A percentile compares a stretch with the other conserved stretches of the same genome.
These are phyloP conservation scores for Pugionium dolabratum DNA, from an alignment of 345 rosid species.

Conservation along the genomic window DNA sequence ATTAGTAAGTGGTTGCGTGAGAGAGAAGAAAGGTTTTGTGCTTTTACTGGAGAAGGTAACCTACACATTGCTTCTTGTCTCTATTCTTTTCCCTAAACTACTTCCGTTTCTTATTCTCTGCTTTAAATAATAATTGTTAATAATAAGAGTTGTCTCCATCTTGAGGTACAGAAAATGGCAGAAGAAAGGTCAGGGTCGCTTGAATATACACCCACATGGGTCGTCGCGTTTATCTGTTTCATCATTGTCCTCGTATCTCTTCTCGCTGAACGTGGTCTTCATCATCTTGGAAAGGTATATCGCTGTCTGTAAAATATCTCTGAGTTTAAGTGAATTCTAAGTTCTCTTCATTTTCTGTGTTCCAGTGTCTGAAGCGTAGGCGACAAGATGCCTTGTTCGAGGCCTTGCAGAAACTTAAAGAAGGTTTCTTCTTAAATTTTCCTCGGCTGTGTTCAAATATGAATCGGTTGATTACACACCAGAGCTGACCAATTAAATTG, in stretches of 20 bases:
- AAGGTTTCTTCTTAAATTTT: conserved; percentile 47
- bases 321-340: background rate
- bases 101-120: conserved; percentile 32
- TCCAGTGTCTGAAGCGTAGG: conserved; percentile 54
- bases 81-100: conserved; percentile 33
- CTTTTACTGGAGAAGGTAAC: conserved; percentile 20
- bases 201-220: conserved; percentile 83
- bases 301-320: background rate
- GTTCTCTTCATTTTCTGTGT: conserved; percentile 19
- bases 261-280: conserved; percentile 71
- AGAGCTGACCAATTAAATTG: conserved; percentile 26
- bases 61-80: conserved; percentile 22
- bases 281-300: conserved; percentile 71
- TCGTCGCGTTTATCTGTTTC: conserved; percentile 71
- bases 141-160: conserved; percentile 28
- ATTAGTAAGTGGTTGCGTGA: conserved; percentile 15
- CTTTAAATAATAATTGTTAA: conserved; percentile 19
- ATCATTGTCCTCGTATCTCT: conserved; percentile 66
- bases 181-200: conserved; percentile 43
- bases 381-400: conserved; percentile 61
- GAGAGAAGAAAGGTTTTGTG: conserved; percentile 27
- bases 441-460: background rate
- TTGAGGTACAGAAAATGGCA: conserved; percentile 42
- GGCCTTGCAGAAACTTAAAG: conserved; percentile 82
- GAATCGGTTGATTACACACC: background rate